Evolutionary conservation across 768 basidiomycete genomes (phyloP), one percentile per base, ranked within the genome.

Genomic region (Psilocybe tampanensis): DNA sequence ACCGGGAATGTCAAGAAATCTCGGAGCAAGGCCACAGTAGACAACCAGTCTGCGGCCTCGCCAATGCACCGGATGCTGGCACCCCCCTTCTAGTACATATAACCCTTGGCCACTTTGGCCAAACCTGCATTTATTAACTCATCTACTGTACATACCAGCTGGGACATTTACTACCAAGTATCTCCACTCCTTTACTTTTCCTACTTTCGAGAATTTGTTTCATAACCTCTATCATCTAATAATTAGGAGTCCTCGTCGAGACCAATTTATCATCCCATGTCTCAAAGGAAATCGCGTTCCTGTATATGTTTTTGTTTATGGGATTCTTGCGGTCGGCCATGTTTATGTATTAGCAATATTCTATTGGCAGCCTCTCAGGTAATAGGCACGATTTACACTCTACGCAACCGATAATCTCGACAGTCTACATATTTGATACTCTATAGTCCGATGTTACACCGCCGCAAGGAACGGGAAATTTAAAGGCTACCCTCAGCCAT

Each of bases 401-500:
- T 24, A 22, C 12, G 18, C 47, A n/a, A n/a, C 24, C 47, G 11
- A 47, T 8, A 33, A n/a, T 47, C 19, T 32, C 8, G 19, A 48
- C 12, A 32, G 15, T 48, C 47, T 48, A 48, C 23, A 26, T 29
- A 29, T 17, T 26, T 13, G 22, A 44, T 44, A 12, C 43, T 44
- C 19, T 19, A 44, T 22, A 19, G 19, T 44, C 43, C 19, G 18
- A 23, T 18, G 11, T 12, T 9, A 21, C 17, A 13, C 22, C 43
- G 19, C 7, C 19, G 11, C 22, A 23, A 13, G 22, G 43, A 21
- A 44, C 13, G 6, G 19, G 19, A 2, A 44, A 8, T 12, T 67
- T 80, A 92, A 36, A 92, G 76, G 67, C 86, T 89, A 23, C 92
- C 92, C 71, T 94, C 92, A 2, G 81, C 84, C 83, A 94, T 89